phyloP scores from a whole-genome alignment of 352 stramenopile species.

The Phytophthora pini region DNA sequence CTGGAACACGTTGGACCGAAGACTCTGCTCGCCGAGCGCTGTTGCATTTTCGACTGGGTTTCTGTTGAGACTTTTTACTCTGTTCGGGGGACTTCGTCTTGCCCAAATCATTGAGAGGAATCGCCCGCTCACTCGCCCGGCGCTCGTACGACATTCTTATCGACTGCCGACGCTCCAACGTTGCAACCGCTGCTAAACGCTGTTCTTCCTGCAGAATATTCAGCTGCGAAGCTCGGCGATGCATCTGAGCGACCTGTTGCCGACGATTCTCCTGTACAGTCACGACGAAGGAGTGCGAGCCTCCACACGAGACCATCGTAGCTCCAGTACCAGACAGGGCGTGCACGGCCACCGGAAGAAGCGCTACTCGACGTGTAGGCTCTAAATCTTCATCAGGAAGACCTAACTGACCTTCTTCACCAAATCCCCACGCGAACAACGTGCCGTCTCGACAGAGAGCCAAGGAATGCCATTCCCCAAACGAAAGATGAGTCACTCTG shows the following conservation, averaged over 20 bases:
- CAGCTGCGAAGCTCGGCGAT: conserved; percentile 40
- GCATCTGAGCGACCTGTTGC: conserved; percentile 49
- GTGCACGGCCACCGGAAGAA: conserved; percentile 55
- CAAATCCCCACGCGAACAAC: conserved; percentile 74
- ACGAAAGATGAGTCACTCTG: conserved; percentile 52
- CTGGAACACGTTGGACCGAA: conserved; percentile 6
- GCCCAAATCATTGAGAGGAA: not conserved
- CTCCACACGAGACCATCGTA: conserved; percentile 60
- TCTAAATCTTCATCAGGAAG: conserved; percentile 54
- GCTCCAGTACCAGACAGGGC: conserved; percentile 63
- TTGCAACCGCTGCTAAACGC: conserved; percentile 19
- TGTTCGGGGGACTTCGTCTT: conserved; percentile 7
- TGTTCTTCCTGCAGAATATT: conserved; percentile 41
- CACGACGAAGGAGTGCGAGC: conserved; percentile 70
- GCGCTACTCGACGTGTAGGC: conserved; percentile 40
- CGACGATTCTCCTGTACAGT: conserved; percentile 65
- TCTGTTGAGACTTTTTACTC: conserved; percentile 2
- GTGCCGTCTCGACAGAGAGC: conserved; percentile 59
- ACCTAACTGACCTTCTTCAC: conserved; percentile 73
- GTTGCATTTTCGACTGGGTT: conserved; percentile 15
- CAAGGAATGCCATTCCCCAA: conserved; percentile 80
- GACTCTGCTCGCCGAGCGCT: conserved; percentile 29
- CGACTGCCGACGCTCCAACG: conserved; percentile 6
- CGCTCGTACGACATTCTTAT: conserved; percentile 10
- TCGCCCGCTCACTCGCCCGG: conserved; percentile 1